Percentiles rank a stretch among this genome's conserved stretches.
These are phyloP conservation scores for Phytophthora pluvialis DNA, from an alignment of 352 stramenopile species.

Conservation along the genomic window DNA sequence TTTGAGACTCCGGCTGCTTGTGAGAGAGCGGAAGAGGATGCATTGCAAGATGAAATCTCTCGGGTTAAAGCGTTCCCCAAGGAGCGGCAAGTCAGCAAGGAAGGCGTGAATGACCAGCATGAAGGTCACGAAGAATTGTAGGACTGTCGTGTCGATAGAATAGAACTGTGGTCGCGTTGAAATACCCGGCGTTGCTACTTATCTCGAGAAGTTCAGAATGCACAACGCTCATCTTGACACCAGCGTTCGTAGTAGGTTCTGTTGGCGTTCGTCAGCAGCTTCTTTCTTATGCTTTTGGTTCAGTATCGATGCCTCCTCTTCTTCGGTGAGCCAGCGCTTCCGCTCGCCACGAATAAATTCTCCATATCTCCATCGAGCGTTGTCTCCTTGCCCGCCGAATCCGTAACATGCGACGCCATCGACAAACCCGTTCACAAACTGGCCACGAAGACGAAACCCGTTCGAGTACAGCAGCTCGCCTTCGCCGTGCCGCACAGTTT, in stretches of 20 bases:
- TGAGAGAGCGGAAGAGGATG: conserved; percentile 27
- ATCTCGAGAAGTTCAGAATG: neutral
- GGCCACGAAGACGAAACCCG: conserved; percentile 52
- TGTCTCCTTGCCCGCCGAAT: conserved; percentile 39
- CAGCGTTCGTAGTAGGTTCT: conserved; percentile 21
- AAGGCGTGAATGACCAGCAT: neutral
- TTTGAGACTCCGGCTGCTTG: conserved; percentile 82
- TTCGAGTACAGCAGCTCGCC: conserved; percentile 64
- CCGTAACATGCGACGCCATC: conserved; percentile 51
- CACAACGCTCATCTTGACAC: conserved; percentile 4
- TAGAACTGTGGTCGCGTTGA: conserved; percentile 23
- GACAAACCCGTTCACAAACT: conserved; percentile 55
- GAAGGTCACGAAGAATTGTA: conserved; percentile 40
- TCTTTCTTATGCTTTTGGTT: conserved; percentile 17
- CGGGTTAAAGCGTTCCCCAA: conserved; percentile 16
- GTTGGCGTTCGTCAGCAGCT: conserved; percentile 9
- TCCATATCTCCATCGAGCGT: conserved; percentile 37
- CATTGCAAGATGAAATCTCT: conserved; percentile 26
- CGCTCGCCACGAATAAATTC: conserved; percentile 50
- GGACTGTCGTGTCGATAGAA: conserved; percentile 15
- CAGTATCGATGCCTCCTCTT: conserved; percentile 47
- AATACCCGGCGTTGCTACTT: neutral
- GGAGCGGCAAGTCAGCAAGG: neutral
- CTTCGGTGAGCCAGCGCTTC: conserved; percentile 50
- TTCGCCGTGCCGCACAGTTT: conserved; percentile 55